Conservation (phyloP, 116 monocot genomes). For the Posidonia oceanica region DNA sequence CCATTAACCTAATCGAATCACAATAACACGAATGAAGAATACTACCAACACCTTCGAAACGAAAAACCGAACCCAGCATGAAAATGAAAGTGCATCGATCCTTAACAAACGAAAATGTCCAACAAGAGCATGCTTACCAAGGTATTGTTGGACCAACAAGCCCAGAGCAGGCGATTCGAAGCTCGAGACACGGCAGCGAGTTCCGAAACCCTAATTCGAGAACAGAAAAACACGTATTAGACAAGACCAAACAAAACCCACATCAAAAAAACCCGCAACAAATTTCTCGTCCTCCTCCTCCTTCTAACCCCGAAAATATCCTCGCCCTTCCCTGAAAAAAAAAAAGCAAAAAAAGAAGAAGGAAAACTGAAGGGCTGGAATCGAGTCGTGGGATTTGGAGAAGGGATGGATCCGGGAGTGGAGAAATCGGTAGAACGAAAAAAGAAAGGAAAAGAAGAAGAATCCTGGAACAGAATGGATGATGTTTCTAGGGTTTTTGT, state of each 20-base stretch:
- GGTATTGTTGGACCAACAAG: neutral
- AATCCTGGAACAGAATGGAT: neutral
- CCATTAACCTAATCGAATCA: too few relatives aligned
- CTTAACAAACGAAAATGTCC: neutral
- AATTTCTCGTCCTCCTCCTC: neutral
- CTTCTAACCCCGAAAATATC: neutral
- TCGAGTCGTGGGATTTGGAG: neutral
- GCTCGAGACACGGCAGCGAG: slow-evolving; percentile 2
- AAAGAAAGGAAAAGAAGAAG: neutral
- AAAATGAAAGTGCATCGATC: neutral
- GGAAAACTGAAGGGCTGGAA: neutral
- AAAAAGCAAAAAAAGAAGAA: slow-evolving; percentile 5
- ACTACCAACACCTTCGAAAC: too few relatives aligned
- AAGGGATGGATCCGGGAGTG: neutral
- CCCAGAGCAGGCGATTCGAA: neutral
- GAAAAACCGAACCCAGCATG: neutral
- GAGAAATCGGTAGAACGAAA: neutral
- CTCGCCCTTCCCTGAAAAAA: slow-evolving; percentile 5
- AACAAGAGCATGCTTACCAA: neutral
- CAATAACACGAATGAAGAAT: too few relatives aligned
- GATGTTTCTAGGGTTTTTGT: slow-evolving; percentile 12
- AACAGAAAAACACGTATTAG: slow-evolving; percentile 14
- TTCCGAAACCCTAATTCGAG: slow-evolving; percentile 22
- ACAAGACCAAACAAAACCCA: slow-evolving; percentile 2
- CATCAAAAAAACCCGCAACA: neutral